Evolutionary conservation across 1,284 basidiomycete genomes (phyloP).

Genomic region (Cystobasidiaceae sp.): DNA sequence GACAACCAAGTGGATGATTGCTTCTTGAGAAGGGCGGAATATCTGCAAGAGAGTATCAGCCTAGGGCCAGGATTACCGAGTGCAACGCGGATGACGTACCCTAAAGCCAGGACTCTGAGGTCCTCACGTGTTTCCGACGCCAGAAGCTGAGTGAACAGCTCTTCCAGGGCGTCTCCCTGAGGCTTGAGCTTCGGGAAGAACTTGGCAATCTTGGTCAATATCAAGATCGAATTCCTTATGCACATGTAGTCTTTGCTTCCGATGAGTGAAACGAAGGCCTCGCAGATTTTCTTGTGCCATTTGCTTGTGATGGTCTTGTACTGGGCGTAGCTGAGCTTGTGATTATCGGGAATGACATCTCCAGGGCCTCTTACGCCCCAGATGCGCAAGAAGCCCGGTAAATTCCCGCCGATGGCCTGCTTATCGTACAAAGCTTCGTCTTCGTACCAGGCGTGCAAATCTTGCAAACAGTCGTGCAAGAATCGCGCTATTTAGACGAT

Average conservation of each 20-base stretch:
- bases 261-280: conserved; percentile 38
- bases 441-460: conserved; percentile 69
- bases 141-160: conserved; percentile 62
- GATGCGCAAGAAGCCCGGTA: conserved; percentile 43
- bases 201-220: conserved; percentile 80
- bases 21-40: conserved; percentile 39
- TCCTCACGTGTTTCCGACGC: conserved; percentile 60
- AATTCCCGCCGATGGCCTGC: conserved; percentile 49
- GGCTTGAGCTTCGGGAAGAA: conserved; percentile 69
- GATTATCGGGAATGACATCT: conserved; percentile 32
- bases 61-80: not conserved
- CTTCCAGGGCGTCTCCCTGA: conserved; percentile 56
- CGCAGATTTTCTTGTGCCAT: conserved; percentile 39
- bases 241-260: conserved; percentile 73
- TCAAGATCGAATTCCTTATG: conserved; percentile 84
- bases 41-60: conserved; percentile 10
- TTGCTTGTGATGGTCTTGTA: conserved; percentile 36
- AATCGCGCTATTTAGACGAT: conserved; percentile 35
- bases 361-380: conserved; percentile 36
- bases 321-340: conserved; percentile 31
- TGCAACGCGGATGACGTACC: conserved; percentile 50
- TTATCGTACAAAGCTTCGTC: conserved; percentile 54
- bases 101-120: conserved; percentile 69
- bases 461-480: conserved; percentile 68
- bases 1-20: conserved; percentile 30